Conservation (phyloP, 2,329 filamentous ascomycete species). For the Rhytidhysteron rufulum region DNA sequence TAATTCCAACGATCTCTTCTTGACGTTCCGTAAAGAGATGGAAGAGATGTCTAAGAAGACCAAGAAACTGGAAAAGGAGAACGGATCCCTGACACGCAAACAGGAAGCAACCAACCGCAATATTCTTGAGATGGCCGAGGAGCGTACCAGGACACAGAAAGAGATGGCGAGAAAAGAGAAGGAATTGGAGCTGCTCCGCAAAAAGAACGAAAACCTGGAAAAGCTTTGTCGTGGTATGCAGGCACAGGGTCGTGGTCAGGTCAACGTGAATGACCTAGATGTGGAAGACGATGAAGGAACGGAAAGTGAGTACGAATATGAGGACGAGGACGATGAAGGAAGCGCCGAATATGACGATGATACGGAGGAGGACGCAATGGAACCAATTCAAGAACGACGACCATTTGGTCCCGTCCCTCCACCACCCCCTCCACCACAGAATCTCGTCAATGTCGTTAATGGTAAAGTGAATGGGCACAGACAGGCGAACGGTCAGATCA, state of each 20-base stretch:
- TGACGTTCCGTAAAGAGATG: conserved; percentile 98
- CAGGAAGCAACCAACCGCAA: conserved; percentile 92
- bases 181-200: conserved; percentile 73
- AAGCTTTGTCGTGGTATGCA: conserved; percentile 96
- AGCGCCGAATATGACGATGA: conserved; percentile 54
- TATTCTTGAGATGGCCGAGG: conserved; percentile 95
- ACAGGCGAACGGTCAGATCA: conserved; percentile 36
- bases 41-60: conserved; percentile 99
- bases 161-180: conserved; percentile 70
- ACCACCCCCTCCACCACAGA: conserved; percentile 34
- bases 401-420: conserved; percentile 36
- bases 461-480: conserved; percentile 32
- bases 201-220: conserved; percentile 86
- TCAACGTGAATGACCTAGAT: conserved; percentile 48
- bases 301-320: conserved; percentile 39
- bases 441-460: conserved; percentile 24
- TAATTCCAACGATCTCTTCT: conserved; percentile 95
- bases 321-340: conserved; percentile 41
- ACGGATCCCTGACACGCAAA: conserved; percentile 83
- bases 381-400: conserved; percentile 24
- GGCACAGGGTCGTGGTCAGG: conserved; percentile 79
- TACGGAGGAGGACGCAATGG: conserved; percentile 50
- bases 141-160: conserved; percentile 71
- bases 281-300: conserved; percentile 55
- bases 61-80: conserved; percentile 94